Conservation (phyloP, 192 early-diverging fungal species). For the Entophlyctis helioformis region DNA sequence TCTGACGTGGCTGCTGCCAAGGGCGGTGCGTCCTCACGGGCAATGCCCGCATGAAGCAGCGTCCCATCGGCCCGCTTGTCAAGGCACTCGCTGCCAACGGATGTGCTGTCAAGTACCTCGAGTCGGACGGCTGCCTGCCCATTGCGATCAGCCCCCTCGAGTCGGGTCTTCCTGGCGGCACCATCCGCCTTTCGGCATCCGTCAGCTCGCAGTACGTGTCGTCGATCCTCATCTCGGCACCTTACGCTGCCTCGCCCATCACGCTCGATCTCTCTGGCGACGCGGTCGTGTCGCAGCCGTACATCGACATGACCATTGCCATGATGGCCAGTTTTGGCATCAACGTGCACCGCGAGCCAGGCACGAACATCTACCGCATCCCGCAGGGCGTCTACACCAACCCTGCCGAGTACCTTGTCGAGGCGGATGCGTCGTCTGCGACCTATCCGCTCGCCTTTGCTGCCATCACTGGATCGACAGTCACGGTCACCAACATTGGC, state of each 20-base stretch:
- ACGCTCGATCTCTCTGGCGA: conserved; percentile 77
- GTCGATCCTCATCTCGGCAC: conserved; percentile 89
- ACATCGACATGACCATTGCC: conserved; percentile 98
- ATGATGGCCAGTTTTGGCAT: conserved; percentile 97
- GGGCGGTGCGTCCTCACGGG: conserved; percentile 60
- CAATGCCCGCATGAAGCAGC: conserved; percentile 95
- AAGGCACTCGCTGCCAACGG: conserved; percentile 75
- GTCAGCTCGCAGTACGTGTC: conserved; percentile 98
- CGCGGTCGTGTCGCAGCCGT: conserved; percentile 91
- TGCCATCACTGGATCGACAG: conserved; percentile 80
- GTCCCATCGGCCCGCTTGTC: conserved; percentile 84
- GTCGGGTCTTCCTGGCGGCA: conserved; percentile 69
- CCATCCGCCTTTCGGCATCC: conserved; percentile 80
- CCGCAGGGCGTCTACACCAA: conserved; percentile 67
- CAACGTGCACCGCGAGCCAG: conserved; percentile 51
- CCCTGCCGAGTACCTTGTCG: conserved; percentile 75
- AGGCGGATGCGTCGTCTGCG: conserved; percentile 93
- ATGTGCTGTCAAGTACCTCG: conserved; percentile 60
- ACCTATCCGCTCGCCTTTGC: conserved; percentile 96
- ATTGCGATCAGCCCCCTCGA: conserved; percentile 64
- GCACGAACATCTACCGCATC: conserved; percentile 70
- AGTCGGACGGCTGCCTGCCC: conserved; percentile 74
- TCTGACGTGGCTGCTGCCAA: not conserved
- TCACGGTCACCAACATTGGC: conserved; percentile 89
- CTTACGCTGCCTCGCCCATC: conserved; percentile 74